Evolutionary conservation across 768 basidiomycete genomes (phyloP), one percentile per base, ranked within the genome.

Genomic region (Amyloporia xantha): DNA sequence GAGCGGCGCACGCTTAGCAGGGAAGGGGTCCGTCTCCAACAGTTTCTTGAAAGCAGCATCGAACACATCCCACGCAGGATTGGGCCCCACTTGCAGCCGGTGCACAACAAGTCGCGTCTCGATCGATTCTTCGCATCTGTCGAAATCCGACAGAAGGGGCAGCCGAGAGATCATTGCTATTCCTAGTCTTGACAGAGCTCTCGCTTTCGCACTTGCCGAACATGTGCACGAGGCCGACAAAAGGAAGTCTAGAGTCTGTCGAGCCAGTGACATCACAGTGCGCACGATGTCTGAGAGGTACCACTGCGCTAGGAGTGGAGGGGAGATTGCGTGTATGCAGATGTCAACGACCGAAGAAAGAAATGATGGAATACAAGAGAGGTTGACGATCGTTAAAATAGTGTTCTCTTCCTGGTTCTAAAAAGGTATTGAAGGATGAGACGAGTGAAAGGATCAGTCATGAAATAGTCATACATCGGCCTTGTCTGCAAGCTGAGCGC

Each of bases 211-310:
- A 11, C 49, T 50, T 1, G 64, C 52, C 1, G 70, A 55, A 2
- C 67, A 64, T 7, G 58, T 52, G 52, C 71, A 75, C 27, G 62
- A 63, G 12, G 68, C 53, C 6, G 74, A 73, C 25, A 73, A 55
- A 49, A 72, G 72, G 50, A 63, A 71, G 42, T 77, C 64, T 51
- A 79, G 73, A 20, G 71, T 63, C 26, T 64, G 61, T 26, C 68
- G 61, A 24, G 71, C 57, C 13, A 72, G 59, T 28, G 72, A 71
- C 12, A 70, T 63, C 10, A 71, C 61, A 26, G 64, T 67, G 27
- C 72, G 74, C 40, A 69, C 55, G 37, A 79, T 55, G 55, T 84
- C 78, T 13, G 62, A 58, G 7, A 81, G 66, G 43, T 79, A 76
- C 66, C 74, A 75, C 27, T 73, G 71, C 11, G 69, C 72, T 37